Conservation (phyloP, 2,329 filamentous ascomycete species). For the Aureobasidium sp. region DNA sequence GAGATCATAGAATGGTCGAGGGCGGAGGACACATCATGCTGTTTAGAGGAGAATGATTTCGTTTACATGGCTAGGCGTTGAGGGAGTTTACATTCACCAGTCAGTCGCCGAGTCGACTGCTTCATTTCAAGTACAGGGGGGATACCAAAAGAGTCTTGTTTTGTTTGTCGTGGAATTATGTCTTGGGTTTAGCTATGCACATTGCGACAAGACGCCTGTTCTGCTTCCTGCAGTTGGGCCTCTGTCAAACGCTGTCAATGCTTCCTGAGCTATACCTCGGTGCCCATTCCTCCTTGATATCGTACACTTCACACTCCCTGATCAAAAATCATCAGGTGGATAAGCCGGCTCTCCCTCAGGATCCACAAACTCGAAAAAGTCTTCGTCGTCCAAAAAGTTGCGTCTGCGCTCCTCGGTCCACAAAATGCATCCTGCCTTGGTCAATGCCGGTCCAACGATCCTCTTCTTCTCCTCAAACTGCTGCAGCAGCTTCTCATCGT, state of each 20-base stretch:
- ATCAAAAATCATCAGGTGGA: background rate
- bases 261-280: background rate
- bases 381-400: conserved; percentile 44
- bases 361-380: conserved; percentile 24
- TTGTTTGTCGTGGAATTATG: background rate
- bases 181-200: background rate
- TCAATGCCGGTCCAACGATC: conserved; percentile 45
- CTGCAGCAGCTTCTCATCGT: conserved; percentile 37
- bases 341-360: background rate
- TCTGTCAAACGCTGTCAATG: background rate
- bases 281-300: background rate
- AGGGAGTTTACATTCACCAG: background rate
- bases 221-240: background rate
- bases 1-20: background rate
- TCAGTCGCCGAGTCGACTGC: background rate
- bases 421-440: conserved; percentile 44
- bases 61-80: conserved; percentile 3
- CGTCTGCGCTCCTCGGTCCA: conserved; percentile 44
- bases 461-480: conserved; percentile 43
- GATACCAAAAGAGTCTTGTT: conserved; percentile 1
- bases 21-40: background rate
- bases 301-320: background rate
- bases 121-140: background rate
- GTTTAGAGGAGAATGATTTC: background rate
- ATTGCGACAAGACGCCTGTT: background rate